Percentiles rank a stretch among this genome's conserved stretches.
phyloP scores from a whole-genome alignment of 257 asterid species.

The Eucommia ulmoides region DNA sequence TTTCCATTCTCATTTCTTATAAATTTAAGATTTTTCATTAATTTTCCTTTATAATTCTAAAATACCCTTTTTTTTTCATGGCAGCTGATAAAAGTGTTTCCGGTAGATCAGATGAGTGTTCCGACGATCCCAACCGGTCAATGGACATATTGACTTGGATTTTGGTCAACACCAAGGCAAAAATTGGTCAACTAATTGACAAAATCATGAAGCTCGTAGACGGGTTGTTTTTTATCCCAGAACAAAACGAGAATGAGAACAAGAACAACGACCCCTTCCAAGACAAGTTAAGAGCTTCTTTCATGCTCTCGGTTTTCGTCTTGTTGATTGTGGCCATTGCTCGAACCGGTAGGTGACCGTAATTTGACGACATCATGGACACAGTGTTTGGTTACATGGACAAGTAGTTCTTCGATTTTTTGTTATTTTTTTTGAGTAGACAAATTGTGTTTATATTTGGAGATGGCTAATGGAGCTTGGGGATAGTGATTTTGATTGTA shows the following conservation, averaged over 20 bases:
- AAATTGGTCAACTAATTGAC: constrained; percentile 30
- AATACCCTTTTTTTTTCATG: neutral
- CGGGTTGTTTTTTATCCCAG: constrained; percentile 20
- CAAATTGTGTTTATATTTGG: too few relatives aligned
- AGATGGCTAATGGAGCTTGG: too few relatives aligned
- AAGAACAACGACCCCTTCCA: constrained; percentile 15
- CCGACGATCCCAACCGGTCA: constrained; percentile 16
- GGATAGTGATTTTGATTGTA: too few relatives aligned
- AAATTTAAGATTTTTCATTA: too few relatives aligned
- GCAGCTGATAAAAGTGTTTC: constrained; percentile 16
- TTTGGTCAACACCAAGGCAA: constrained; percentile 23
- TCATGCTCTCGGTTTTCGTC: constrained; percentile 47
- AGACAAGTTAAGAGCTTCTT: constrained; percentile 37
- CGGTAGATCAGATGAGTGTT: constrained; percentile 13
- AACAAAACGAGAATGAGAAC: constrained; percentile 8
- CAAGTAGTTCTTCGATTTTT: too few relatives aligned
- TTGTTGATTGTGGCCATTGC: constrained; percentile 41
- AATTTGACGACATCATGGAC: constrained; percentile 32
- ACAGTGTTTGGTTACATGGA: neutral
- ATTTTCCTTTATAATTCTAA: neutral
- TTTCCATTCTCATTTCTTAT: too few relatives aligned
- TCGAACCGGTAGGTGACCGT: constrained; percentile 31
- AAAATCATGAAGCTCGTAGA: constrained; percentile 26
- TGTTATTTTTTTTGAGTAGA: too few relatives aligned
- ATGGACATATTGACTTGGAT: constrained; percentile 31